phyloP scores from a whole-genome alignment of 257 asterid genomes.

The Buddleja alternifolia region DNA sequence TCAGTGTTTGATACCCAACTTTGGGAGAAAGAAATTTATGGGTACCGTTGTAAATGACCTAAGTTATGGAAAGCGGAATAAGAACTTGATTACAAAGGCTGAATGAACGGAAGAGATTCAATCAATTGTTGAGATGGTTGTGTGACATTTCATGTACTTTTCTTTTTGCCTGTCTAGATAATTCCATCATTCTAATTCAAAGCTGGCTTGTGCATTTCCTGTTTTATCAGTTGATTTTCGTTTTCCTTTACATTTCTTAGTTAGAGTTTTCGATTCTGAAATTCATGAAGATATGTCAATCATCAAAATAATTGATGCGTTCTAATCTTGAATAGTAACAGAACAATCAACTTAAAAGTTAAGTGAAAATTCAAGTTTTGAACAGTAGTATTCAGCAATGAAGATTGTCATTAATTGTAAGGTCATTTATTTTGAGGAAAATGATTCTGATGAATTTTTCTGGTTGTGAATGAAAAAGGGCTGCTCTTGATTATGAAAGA shows the following conservation, averaged over 20 bases:
- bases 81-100: slow-evolving; percentile 14
- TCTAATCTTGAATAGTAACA: no score
- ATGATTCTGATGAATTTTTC: slow-evolving; percentile 9
- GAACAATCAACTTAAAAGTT: no score
- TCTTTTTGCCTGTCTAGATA: slow-evolving; percentile 9
- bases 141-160: not conserved
- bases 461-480: slow-evolving; percentile 48
- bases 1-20: not conserved
- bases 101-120: slow-evolving; percentile 3
- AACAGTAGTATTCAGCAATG: not conserved
- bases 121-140: not conserved
- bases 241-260: not conserved
- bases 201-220: slow-evolving; percentile 9
- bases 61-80: slow-evolving; percentile 16
- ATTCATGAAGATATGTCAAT: no score
- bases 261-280: no score
- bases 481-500: slow-evolving; percentile 78
- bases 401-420: slow-evolving; percentile 12
- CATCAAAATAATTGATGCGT: no score
- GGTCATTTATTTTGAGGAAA: not conserved
- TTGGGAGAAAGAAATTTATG: not conserved
- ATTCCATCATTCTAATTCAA: not conserved
- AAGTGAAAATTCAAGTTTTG: no score
- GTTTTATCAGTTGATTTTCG: not conserved
- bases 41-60: not conserved